phyloP scores from a whole-genome alignment of 164 flowering plant genomes.

The Echeveria elegans region DNA sequence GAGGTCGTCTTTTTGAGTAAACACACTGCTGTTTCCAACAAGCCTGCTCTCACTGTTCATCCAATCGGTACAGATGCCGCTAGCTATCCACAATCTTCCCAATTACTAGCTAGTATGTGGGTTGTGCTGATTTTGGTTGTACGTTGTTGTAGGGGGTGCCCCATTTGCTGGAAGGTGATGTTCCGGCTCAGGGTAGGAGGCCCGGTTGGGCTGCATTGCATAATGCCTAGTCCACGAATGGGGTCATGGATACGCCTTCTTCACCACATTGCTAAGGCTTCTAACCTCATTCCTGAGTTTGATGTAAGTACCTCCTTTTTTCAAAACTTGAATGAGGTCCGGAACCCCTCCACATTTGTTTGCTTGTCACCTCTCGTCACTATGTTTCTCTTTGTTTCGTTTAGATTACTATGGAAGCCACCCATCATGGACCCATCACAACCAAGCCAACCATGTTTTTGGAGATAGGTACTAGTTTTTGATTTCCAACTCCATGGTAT shows the following conservation, averaged over 20 bases:
- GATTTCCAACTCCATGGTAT: not conserved
- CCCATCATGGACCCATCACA: constrained; percentile 91
- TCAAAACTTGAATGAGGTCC: too few relatives aligned
- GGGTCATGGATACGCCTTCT: constrained; percentile 66
- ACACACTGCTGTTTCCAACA: constrained; percentile 76
- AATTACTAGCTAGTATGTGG: too few relatives aligned
- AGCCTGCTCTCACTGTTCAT: constrained; percentile 85
- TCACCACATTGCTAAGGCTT: constrained; percentile 41
- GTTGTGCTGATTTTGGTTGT: too few relatives aligned
- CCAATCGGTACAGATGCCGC: constrained; percentile 97
- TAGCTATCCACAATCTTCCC: too few relatives aligned
- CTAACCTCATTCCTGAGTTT: constrained; percentile 58
- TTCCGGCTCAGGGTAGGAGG: constrained; percentile 53
- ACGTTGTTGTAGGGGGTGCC: too few relatives aligned
- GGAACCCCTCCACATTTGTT: too few relatives aligned
- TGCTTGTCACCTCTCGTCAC: too few relatives aligned
- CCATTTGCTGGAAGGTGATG: constrained; percentile 56
- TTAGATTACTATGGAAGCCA: constrained; percentile 90
- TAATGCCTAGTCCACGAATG: constrained; percentile 54
- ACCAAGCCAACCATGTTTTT: constrained; percentile 74
- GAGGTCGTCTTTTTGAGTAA: constrained; percentile 74
- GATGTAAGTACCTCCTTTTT: too few relatives aligned
- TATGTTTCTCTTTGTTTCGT: too few relatives aligned
- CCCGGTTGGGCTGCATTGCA: constrained; percentile 86
- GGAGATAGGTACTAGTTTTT: constrained; percentile 82